Evolutionary conservation across 2,329 filamentous ascomycete species (phyloP).

Genomic region (Colletotrichum cuscutae): DNA sequence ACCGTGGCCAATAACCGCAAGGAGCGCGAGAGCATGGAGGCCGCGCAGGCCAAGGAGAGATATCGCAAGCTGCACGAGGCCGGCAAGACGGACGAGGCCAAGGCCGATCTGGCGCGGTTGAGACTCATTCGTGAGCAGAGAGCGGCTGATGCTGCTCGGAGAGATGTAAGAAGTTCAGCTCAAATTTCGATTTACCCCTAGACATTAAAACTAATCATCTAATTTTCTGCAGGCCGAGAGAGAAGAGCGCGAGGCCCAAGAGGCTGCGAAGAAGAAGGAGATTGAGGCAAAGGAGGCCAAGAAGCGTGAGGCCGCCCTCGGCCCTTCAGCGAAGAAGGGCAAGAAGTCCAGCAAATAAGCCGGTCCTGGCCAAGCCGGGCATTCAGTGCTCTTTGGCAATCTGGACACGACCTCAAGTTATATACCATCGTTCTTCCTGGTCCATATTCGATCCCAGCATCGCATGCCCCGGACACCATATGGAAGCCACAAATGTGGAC

Average conservation of each 20-base stretch:
- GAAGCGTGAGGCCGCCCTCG: slow-evolving; percentile 63
- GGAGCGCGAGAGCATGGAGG: slow-evolving; percentile 81
- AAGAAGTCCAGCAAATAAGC: slow-evolving; percentile 51
- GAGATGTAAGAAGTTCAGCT: slow-evolving; percentile 69
- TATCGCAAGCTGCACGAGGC: slow-evolving; percentile 93
- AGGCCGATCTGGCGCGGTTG: slow-evolving; percentile 86
- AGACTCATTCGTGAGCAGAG: slow-evolving; percentile 86
- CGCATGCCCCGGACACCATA: neutral
- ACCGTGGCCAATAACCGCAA: slow-evolving; percentile 58
- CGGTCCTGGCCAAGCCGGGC: neutral
- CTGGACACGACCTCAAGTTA: neutral
- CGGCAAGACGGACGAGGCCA: slow-evolving; percentile 96
- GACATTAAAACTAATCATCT: neutral
- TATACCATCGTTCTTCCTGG: slow-evolving; percentile 21
- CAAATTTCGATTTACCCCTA: neutral
- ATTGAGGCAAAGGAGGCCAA: slow-evolving; percentile 67
- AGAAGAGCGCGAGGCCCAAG: slow-evolving; percentile 64
- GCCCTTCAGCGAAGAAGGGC: slow-evolving; percentile 51
- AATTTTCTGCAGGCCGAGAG: slow-evolving; percentile 60
- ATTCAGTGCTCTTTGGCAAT: neutral
- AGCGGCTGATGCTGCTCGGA: slow-evolving; percentile 83
- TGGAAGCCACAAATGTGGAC: slow-evolving; percentile 11
- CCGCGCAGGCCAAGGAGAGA: slow-evolving; percentile 86
- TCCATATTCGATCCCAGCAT: slow-evolving; percentile 9
- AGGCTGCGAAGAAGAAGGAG: slow-evolving; percentile 59